phyloP scores from a whole-genome alignment of 495 filamentous ascomycete species.

The Penicillium longicatenatum region DNA sequence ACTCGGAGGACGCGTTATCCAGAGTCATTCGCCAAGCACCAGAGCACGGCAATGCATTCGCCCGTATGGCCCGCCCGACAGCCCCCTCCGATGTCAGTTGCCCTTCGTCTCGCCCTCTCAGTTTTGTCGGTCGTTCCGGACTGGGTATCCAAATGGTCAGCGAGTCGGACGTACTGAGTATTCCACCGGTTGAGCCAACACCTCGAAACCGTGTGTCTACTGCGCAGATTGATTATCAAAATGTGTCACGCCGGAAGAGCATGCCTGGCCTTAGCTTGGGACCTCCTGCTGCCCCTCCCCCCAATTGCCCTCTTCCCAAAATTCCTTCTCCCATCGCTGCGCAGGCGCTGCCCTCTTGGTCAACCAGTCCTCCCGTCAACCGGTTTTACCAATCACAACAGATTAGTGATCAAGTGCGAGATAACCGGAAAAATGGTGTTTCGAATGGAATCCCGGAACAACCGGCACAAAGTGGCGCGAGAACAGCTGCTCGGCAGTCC shows the following conservation, averaged over 20 bases:
- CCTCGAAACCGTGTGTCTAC: slow-evolving; percentile 15
- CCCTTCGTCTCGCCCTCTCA: slow-evolving; percentile 21
- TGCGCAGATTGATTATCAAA: slow-evolving; percentile 11
- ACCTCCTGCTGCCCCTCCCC: slow-evolving; percentile 64
- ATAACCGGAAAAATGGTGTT: slow-evolving; percentile 16
- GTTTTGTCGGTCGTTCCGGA: slow-evolving; percentile 21
- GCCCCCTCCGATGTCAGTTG: slow-evolving; percentile 18
- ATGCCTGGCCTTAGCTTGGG: slow-evolving; percentile 59
- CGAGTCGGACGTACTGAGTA: not conserved
- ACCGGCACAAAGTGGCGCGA: slow-evolving; percentile 3
- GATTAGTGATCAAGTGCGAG: slow-evolving; percentile 18
- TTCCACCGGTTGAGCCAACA: slow-evolving; percentile 10
- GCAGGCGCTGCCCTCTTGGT: slow-evolving; percentile 13
- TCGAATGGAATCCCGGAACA: not conserved
- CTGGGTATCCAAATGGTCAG: slow-evolving; percentile 18
- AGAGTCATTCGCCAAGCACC: slow-evolving; percentile 20
- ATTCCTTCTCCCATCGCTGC: slow-evolving; percentile 44
- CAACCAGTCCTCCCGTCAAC: not conserved
- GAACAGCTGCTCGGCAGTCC: slow-evolving; percentile 17
- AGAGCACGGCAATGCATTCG: slow-evolving; percentile 21
- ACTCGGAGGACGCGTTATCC: slow-evolving; percentile 37
- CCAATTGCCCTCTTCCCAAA: slow-evolving; percentile 63
- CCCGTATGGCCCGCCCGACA: slow-evolving; percentile 25
- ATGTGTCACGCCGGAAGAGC: slow-evolving; percentile 49
- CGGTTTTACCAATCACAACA: slow-evolving; percentile 27